Conservation (phyloP, 108 stramenopile species). For the Nitzschia putrida region DNA sequence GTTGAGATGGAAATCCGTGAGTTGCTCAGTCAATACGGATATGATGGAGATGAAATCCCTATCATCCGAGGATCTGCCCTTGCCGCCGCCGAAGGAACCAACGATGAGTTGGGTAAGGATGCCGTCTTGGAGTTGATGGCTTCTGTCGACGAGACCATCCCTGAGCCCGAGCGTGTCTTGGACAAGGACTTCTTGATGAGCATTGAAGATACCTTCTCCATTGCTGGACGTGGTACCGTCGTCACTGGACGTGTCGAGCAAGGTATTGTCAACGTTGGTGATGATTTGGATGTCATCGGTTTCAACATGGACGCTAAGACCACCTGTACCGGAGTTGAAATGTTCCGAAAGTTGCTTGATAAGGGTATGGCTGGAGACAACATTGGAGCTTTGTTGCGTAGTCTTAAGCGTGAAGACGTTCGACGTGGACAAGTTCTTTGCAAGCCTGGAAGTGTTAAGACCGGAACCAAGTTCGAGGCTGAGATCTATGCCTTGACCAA, state of each 20-base stretch:
- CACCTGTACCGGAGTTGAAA: constrained; percentile 98
- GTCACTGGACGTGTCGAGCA: constrained; percentile 98
- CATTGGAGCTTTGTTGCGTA: constrained; percentile 94
- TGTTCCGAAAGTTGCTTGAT: constrained; percentile 98
- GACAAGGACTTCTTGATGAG: constrained; percentile 99
- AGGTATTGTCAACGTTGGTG: constrained; percentile 93
- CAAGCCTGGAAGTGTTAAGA: constrained; percentile 82
- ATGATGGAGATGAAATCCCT: constrained; percentile 95
- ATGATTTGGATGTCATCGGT: constrained; percentile 94
- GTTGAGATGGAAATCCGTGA: constrained; percentile 99
- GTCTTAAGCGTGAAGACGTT: constrained; percentile 96
- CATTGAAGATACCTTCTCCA: constrained; percentile 98
- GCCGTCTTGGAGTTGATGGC: constrained; percentile 94
- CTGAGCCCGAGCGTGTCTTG: constrained; percentile 88
- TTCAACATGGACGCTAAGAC: constrained; percentile 78
- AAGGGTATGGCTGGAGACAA: constrained; percentile 98
- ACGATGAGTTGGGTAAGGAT: constrained; percentile 84
- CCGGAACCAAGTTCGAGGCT: constrained; percentile 91
- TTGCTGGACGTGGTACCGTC: constrained; percentile 99
- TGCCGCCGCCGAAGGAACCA: constrained; percentile 91
- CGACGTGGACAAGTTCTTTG: constrained; percentile 94
- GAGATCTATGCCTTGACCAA: constrained; percentile 96
- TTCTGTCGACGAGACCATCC: constrained; percentile 90
- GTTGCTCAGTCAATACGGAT: constrained; percentile 95
- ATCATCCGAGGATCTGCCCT: constrained; percentile 98